Evolutionary conservation across 805 yeast species (phyloP).

Genomic region (Kluyveromyces aestuarii): DNA sequence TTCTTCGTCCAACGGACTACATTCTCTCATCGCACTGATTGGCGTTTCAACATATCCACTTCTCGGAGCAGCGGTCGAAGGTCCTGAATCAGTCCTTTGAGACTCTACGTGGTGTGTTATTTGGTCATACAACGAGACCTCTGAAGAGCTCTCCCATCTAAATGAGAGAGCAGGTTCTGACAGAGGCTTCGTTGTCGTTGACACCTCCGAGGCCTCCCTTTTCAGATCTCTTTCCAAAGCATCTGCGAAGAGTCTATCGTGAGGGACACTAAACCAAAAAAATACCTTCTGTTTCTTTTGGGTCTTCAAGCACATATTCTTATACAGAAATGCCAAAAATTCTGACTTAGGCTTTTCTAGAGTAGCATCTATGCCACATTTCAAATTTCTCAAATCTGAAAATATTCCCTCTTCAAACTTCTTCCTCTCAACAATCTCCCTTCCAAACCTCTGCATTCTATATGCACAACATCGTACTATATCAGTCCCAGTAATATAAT

Average conservation of each 20-base stretch:
- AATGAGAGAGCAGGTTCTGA: conserved; percentile 78
- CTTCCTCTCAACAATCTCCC: conserved; percentile 75
- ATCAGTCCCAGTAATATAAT: conserved; percentile 91
- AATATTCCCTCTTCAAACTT: conserved; percentile 96
- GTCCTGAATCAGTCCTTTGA: conserved; percentile 12
- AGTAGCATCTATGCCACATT: conserved; percentile 79
- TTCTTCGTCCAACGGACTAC: background rate
- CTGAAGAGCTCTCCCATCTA: conserved; percentile 43
- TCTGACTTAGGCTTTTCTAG: conserved; percentile 81
- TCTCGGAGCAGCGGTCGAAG: conserved; percentile 2
- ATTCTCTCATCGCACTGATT: background rate
- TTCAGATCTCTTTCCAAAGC: conserved; percentile 89
- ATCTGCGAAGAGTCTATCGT: conserved; percentile 84
- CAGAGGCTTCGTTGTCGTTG: conserved; percentile 62
- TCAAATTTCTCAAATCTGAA: conserved; percentile 78
- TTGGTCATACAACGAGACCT: conserved; percentile 44
- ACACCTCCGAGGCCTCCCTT: conserved; percentile 53
- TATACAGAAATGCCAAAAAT: conserved; percentile 74
- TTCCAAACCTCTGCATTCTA: conserved; percentile 82
- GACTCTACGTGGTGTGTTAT: conserved; percentile 33
- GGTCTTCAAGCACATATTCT: conserved; percentile 80
- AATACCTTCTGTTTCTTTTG: conserved; percentile 96
- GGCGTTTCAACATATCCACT: background rate
- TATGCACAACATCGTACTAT: conserved; percentile 87
- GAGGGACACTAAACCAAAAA: conserved; percentile 94